Evolutionary conservation across 2,329 filamentous ascomycete genomes (phyloP), one percentile per base, ranked within the genome.

Genomic region (Cercospora zeina): DNA sequence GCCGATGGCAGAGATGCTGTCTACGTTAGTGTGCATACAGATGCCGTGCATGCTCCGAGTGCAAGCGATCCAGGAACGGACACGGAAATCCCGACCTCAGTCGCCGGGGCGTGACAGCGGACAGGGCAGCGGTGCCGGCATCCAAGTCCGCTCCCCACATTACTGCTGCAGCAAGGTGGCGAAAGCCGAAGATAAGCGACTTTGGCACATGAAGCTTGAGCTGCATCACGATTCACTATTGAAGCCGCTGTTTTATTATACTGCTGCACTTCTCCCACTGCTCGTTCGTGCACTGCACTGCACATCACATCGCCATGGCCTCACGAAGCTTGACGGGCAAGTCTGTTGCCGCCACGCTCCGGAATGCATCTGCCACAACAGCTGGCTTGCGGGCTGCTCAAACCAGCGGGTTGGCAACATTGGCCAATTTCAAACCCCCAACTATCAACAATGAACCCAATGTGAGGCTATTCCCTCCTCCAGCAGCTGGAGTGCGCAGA

Each of bases 361-460:
- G 55, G 16, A 58, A 36, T 24, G 55, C 42, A 47, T 31, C 39
- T 24, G 9, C 39, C 21, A 37, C 66, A 21, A 42, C 62, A 30
- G 34, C 62, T 19, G 60, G 62, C 34, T 33, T 57, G 14, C 57
- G 63, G 54, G 51, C 61, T 59, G 58, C 39, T 69, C 75, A 70
- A 53, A 68, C 61, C 58, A 65, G 62, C 56, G 63, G 66, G 36
- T 59, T 72, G 65, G 78, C 87, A 61, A 89, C 87, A 7, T 82
- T 96, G 67, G 93, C 92, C 54, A 83, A 86, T 64, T 97, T 97
- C 84, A 93, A 91, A 81, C 85, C 93, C 56, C 95, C 95, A 54
- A 87, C 87, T 66, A 86, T 97, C 70, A 81, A 85, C 74, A 99
- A 99, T 75, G 95, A 99, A 80, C 91, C 91, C n/a, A 99, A 97